These are phyloP conservation scores for Daldinia grandis DNA, from an alignment of 495 filamentous ascomycete genomes.

Conservation along the genomic window DNA sequence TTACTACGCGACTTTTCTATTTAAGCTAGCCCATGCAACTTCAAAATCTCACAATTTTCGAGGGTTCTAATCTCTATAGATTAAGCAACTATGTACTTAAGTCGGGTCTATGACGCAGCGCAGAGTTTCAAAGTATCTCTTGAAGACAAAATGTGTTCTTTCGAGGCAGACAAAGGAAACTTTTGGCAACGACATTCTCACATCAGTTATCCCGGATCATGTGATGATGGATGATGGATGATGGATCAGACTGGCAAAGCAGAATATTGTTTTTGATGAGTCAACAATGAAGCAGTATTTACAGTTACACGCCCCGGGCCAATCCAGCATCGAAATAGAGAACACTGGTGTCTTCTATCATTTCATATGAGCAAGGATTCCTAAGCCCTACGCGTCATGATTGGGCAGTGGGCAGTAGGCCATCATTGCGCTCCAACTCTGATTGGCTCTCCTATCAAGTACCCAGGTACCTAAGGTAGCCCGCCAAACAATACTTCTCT, in stretches of 20 bases:
- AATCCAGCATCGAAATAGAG: constrained; percentile 10
- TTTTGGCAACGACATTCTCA: constrained; percentile 34
- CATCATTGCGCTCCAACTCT: constrained; percentile 45
- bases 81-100: background rate
- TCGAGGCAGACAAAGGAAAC: constrained; percentile 21
- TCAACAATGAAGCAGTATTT: constrained; percentile 35
- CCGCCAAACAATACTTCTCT: constrained; percentile 36
- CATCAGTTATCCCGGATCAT: constrained; percentile 36
- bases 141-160: background rate
- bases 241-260: constrained; percentile 24
- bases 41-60: constrained; percentile 16
- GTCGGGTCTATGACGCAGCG: constrained; percentile 3
- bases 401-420: constrained; percentile 34
- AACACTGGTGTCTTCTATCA: constrained; percentile 41
- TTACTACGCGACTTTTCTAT: constrained; percentile 26
- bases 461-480: too few relatives aligned
- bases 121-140: constrained; percentile 3
- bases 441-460: constrained; percentile 42
- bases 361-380: constrained; percentile 41
- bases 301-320: constrained; percentile 18
- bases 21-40: constrained; percentile 12
- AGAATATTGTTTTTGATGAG: constrained; percentile 24
- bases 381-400: constrained; percentile 45
- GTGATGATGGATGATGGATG: constrained; percentile 37
- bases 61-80: background rate